Conservation (phyloP, 345 rosid genomes). For the Dipteronia dyeriana region DNA sequence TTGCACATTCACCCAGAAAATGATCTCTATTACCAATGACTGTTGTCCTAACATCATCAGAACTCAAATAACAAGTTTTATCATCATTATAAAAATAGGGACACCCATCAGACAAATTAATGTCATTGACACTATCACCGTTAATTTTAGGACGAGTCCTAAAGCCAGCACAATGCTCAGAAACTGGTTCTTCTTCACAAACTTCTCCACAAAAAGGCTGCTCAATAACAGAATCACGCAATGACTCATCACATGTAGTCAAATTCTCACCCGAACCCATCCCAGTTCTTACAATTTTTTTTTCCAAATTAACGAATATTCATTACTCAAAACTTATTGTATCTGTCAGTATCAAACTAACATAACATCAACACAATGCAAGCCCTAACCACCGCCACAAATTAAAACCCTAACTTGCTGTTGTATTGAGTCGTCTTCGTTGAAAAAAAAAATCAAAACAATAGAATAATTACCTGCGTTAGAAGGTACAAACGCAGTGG, state of each 20-base stretch:
- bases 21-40: not conserved
- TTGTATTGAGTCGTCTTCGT: not conserved
- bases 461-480: constrained; percentile 16
- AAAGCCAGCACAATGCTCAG: constrained; percentile 12
- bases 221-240: constrained; percentile 23
- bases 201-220: constrained; percentile 27
- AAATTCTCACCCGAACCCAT: constrained; percentile 38
- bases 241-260: constrained; percentile 18
- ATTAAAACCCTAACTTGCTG: constrained; percentile 24
- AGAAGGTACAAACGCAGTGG: not conserved
- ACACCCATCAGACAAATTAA: constrained; percentile 25
- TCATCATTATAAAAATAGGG: constrained; percentile 18
- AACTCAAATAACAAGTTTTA: constrained; percentile 22
- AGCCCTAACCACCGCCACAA: constrained; percentile 33
- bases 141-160: constrained; percentile 25
- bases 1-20: constrained; percentile 4
- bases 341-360: not conserved
- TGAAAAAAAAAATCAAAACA: constrained; percentile 7
- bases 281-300: constrained; percentile 12
- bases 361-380: constrained; percentile 33
- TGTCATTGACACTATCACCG: constrained; percentile 29
- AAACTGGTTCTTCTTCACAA: constrained; percentile 8
- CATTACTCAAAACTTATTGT: constrained; percentile 8
- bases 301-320: constrained; percentile 22
- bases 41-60: not conserved